Percentiles rank a stretch among this genome's conserved stretches.
phyloP scores from a whole-genome alignment of 1,284 basidiomycete species.

The Vanrija pseudolonga region DNA sequence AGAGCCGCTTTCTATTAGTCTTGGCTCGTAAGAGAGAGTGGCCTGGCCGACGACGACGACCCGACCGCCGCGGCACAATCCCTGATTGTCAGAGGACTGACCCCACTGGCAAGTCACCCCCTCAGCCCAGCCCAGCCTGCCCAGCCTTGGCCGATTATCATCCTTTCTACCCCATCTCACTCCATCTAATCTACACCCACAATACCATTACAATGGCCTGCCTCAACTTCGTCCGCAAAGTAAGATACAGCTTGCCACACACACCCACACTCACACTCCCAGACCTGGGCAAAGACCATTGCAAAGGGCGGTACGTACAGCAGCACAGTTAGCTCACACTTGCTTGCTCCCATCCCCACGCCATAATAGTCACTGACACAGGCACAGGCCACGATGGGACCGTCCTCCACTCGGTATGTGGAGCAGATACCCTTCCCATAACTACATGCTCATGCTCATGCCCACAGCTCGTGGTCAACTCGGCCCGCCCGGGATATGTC shows the following conservation, averaged over 20 bases:
- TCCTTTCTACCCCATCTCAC: too few species aligned
- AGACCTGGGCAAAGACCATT: conserved; percentile 38
- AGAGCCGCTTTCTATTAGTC: too few species aligned
- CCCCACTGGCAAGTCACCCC: too few species aligned
- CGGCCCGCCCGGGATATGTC: conserved; percentile 38
- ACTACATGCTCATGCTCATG: background rate
- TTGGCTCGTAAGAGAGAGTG: too few species aligned
- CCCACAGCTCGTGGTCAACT: conserved; percentile 25
- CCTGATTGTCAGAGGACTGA: too few species aligned
- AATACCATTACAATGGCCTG: conserved; percentile 19
- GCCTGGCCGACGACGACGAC: too few species aligned
- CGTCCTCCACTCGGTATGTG: conserved; percentile 8
- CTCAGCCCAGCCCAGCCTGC: too few species aligned
- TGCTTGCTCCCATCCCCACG: too few species aligned
- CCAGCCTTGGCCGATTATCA: too few species aligned
- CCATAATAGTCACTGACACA: background rate
- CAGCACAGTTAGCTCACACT: background rate
- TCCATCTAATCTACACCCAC: too few species aligned
- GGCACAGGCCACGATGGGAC: conserved; percentile 25
- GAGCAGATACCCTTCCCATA: background rate
- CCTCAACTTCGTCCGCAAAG: conserved; percentile 28
- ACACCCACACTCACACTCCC: background rate
- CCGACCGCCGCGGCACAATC: too few species aligned
- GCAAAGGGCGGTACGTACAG: conserved; percentile 31
- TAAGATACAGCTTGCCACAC: conserved; percentile 2